Base-by-base conservation (phyloP, 1,284 basidiomycete genomes). In the Fomes fomentarius region DNA sequence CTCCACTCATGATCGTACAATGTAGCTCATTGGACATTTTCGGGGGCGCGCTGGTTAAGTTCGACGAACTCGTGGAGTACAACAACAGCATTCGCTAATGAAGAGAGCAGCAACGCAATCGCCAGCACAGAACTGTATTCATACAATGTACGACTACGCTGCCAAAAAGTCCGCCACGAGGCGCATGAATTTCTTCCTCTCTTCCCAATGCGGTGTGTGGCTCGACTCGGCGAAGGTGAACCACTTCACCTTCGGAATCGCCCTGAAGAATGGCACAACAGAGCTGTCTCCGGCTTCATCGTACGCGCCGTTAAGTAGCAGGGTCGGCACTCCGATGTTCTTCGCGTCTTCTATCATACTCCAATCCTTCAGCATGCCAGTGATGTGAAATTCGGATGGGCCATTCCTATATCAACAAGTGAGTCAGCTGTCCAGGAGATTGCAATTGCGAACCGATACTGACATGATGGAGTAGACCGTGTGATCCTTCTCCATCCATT, bases 1-100 rank as follows among this genome's bases (percentile, higher is more conserved):
- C 2, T 4, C 11, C 21, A 15, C 21, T 40, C 38, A 40, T 25
- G n/a, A 41, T 26, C 39, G 30, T 17, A 21, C 15, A 30, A 46
- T 17, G 35, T 28, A 92, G 89, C 56, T 79, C 92, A 1, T 74
- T 94, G 28, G 92, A 94, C 66, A 93, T 94, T 17, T 94, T 94
- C 64, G 92, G 92, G 1, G 93, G 93, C 0, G 76, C 67, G 0
- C 76, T 88, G 4, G 91, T 94, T 30, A 82, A 78, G 31, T 87
- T 94, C 61, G 78, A 82, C 8, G 89, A 92, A 50, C 73, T 94
- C 3, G 84, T 91, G 6, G 55, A 43, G 17, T 65, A 66, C 52
- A 64, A 65, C 43, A 37, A 47, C 1, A 50, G 44, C 25, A 26
- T 2, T 17, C 38, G 50, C 24, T 15, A 46, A 12, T 30, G n/a